These are phyloP conservation scores for Helichrysum umbraculigerum DNA, from an alignment of 129 eudicot genomes.

Conservation along the genomic window DNA sequence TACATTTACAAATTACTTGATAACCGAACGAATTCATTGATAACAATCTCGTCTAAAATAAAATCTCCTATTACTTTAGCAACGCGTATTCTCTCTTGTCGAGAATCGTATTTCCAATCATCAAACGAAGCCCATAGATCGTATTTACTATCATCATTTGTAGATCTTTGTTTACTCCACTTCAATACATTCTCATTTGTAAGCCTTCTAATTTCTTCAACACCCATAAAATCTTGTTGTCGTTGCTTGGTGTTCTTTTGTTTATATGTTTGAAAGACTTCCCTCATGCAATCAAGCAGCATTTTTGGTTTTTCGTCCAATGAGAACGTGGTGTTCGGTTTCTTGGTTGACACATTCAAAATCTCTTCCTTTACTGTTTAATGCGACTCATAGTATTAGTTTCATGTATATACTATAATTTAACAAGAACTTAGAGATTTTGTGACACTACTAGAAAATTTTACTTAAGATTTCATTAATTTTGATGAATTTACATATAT, in stretches of 20 bases:
- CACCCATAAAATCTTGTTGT: neutral
- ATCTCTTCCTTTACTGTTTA: neutral
- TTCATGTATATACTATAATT: no score
- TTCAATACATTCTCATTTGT: neutral
- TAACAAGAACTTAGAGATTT: no score
- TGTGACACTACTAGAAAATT: no score
- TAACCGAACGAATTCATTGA: neutral
- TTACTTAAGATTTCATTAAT: neutral
- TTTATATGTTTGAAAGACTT: neutral
- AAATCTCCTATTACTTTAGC: neutral
- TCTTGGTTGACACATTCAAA: neutral
- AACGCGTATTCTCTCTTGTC: neutral
- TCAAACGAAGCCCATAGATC: neutral
- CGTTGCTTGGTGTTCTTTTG: neutral
- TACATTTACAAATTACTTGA: neutral
- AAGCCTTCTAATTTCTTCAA: neutral
- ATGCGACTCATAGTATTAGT: neutral
- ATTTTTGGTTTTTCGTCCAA: neutral
- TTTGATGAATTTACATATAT: neutral
- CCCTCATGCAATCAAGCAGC: neutral
- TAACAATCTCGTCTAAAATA: slow-evolving; percentile 6
- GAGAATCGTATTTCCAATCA: slow-evolving; percentile 7
- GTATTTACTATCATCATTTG: neutral
- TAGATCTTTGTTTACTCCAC: slow-evolving; percentile 1
- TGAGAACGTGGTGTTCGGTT: neutral